Conservation (phyloP, 331 rosid species). For the Cydonia oblonga region DNA sequence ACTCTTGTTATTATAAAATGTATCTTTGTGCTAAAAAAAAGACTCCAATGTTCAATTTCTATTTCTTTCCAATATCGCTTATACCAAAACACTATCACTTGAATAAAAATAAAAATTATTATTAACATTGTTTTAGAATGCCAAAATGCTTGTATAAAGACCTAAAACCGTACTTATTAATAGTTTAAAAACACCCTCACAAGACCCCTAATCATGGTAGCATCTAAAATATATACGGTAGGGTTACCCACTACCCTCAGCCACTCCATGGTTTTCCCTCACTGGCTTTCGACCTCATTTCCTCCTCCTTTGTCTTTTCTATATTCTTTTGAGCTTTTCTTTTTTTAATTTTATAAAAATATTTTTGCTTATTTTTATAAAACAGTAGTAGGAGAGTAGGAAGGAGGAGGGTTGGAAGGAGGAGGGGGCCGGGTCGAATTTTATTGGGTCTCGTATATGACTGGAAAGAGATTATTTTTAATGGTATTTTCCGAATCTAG, state of each 20-base stretch:
- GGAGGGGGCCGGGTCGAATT: neutral
- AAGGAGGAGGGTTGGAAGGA: no score
- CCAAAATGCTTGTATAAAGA: neutral
- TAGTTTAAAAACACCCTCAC: neutral
- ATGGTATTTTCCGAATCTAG: constrained; percentile 23
- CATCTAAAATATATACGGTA: no score
- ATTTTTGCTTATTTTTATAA: constrained; percentile 8
- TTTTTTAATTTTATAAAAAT: neutral
- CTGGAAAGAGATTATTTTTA: constrained; percentile 5
- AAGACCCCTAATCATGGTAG: constrained; percentile 20
- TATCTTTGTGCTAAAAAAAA: no score
- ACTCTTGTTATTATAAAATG: no score
- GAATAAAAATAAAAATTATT: no score
- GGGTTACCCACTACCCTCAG: constrained; percentile 9
- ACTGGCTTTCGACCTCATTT: constrained; percentile 3
- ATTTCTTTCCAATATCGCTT: no score
- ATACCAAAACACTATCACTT: no score
- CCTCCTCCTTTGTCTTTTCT: neutral
- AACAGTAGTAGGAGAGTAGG: neutral
- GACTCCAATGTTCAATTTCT: no score
- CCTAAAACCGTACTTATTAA: neutral
- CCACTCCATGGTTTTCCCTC: neutral
- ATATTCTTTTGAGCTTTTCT: neutral
- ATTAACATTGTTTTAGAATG: no score
- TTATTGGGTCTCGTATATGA: constrained; percentile 16